A percentile compares a stretch with the other conserved stretches of the same genome.
Conservation (phyloP, 1,284 basidiomycete genomes). For the Meira nashicola region DNA sequence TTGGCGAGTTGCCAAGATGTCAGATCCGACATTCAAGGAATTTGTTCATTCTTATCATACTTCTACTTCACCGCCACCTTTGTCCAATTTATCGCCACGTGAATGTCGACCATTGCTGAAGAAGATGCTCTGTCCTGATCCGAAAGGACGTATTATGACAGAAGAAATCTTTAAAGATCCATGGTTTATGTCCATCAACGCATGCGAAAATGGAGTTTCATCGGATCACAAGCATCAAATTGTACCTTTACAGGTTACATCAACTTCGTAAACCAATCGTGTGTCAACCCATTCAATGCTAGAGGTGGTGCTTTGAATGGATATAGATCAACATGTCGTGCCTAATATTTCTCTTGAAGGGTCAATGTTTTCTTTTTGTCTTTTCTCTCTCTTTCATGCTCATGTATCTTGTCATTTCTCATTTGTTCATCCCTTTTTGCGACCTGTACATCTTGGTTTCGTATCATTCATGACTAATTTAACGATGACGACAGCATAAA, state of each 20-base stretch:
- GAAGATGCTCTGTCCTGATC: constrained; percentile 93
- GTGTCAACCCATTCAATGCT: background rate
- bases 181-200: constrained; percentile 62
- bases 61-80: constrained; percentile 55
- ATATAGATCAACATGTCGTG: background rate
- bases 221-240: constrained; percentile 16
- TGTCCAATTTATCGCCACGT: constrained; percentile 82
- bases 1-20: constrained; percentile 85
- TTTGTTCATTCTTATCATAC: constrained; percentile 67
- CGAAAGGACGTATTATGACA: constrained; percentile 70
- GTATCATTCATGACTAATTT: too few relatives aligned
- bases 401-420: too few relatives aligned
- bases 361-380: too few relatives aligned
- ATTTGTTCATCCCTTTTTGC: too few relatives aligned
- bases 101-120: constrained; percentile 79
- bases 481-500: too few relatives aligned
- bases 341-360: too few relatives aligned
- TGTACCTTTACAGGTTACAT: background rate
- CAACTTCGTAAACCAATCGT: too few relatives aligned
- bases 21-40: constrained; percentile 75
- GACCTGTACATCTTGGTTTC: too few relatives aligned
- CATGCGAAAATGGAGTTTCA: constrained; percentile 13
- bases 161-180: constrained; percentile 78
- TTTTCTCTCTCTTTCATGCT: too few relatives aligned
- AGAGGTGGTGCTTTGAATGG: background rate